phyloP scores from a whole-genome alignment of 164 flowering plant species.

The Tinospora cordifolia region DNA sequence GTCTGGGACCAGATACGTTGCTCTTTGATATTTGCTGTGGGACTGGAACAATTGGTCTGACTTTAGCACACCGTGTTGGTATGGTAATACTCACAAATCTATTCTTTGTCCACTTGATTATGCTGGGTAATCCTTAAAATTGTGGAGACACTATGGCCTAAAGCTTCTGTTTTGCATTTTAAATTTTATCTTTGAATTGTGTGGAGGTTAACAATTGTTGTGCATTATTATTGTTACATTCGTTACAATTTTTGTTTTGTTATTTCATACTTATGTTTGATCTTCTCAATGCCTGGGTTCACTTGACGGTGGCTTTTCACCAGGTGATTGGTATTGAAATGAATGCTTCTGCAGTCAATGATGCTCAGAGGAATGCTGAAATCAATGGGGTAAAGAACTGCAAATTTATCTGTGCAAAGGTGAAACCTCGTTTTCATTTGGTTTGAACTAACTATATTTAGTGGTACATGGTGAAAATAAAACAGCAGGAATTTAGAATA shows the following conservation, averaged over 20 bases:
- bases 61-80: conserved; percentile 92
- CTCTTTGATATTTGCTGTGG: conserved; percentile 95
- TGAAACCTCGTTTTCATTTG: conserved; percentile 20
- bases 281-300: not conserved
- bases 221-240: too few relatives aligned
- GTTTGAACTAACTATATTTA: not conserved
- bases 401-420: conserved; percentile 85
- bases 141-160: not conserved
- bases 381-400: conserved; percentile 84
- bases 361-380: conserved; percentile 88
- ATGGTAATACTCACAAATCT: conserved; percentile 55
- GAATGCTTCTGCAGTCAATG: conserved; percentile 94
- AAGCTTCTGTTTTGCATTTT: not conserved
- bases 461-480: not conserved
- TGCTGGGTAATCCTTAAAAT: not conserved
- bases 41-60: conserved; percentile 91
- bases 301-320: conserved; percentile 1
- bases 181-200: not conserved
- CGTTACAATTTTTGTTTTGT: not conserved
- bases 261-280: not conserved
- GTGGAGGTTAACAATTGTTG: too few relatives aligned
- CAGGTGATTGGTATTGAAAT: conserved; percentile 97
- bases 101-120: conserved; percentile 8
- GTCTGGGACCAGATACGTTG: conserved; percentile 79
- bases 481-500: not conserved